Evolutionary conservation across 257 asterid species (phyloP).

Genomic region (Misopates orontium): DNA sequence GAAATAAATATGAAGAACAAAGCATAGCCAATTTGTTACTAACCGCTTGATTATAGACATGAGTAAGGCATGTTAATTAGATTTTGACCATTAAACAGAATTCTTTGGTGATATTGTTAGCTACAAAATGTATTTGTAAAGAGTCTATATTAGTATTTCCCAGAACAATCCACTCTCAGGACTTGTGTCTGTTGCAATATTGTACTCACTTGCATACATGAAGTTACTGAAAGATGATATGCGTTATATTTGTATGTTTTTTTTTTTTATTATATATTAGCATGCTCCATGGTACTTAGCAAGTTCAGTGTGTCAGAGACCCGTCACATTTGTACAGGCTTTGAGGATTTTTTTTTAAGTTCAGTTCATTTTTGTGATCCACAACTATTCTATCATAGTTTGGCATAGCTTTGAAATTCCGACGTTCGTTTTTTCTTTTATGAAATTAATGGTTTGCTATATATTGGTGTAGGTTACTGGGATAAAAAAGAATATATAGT

Average conservation of each 20-base stretch:
- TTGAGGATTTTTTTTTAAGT: neutral
- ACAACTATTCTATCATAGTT: neutral
- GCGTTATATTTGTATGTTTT: conserved; percentile 1
- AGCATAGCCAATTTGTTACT: no score
- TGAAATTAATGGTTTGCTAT: no score
- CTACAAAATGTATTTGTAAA: neutral
- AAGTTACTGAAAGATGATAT: conserved; percentile 11
- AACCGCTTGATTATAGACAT: neutral
- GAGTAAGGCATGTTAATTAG: neutral
- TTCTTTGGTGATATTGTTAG: neutral
- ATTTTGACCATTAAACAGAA: conserved; percentile 12
- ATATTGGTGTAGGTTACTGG: neutral
- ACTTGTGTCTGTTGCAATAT: conserved; percentile 13
- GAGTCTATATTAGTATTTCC: neutral
- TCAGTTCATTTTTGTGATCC: neutral
- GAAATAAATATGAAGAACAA: conserved; percentile 6
- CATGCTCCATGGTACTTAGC: conserved; percentile 8
- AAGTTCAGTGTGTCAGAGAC: neutral
- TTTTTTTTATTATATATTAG: neutral
- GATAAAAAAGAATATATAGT: conserved; percentile 8
- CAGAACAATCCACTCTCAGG: no score
- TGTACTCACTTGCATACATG: conserved; percentile 12
- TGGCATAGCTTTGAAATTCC: neutral
- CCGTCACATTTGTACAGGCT: neutral
- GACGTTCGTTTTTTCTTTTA: no score